Evolutionary conservation across 2,329 filamentous ascomycete species (phyloP), one percentile per base, ranked within the genome.

Genomic region (Microdochium bolleyi): DNA sequence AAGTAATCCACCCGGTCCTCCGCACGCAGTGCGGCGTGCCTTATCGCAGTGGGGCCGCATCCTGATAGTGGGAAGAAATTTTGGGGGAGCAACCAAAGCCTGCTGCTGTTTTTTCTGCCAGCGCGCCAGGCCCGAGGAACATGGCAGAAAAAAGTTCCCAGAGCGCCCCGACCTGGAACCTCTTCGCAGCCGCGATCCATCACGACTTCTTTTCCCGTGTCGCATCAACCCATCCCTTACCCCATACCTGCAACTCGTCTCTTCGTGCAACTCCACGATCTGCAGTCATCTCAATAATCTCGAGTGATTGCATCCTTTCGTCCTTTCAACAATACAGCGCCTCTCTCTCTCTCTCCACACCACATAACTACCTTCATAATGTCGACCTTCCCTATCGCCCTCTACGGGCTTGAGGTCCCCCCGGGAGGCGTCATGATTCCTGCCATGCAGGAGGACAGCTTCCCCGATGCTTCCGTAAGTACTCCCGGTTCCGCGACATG

Each of bases 361-460:
- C 46, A 54, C 52, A 38, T 51, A 54, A 54, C 49, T 50, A 53
- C 56, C 57, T 59, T 19, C 62, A 74, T 62, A 61, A 84, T 84
- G 81, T 74, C 79, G 70, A 69, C 77, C 58, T 66, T 79, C 64
- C 79, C 82, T 59, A 88, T 94, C 71, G 89, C 88, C 70, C 80
- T 97, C 69, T 99, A 94, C 70, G 91, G 92, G 73, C 87, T 96
- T 62, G 85, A 90, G 78, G 88, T 97, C 72, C 91, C 91, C 62
- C 80, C 89, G 62, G 89, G 88, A 67, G 89, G 89, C 72, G 77
- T 90, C 69, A 77, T 94, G 70, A 84, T 96, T 63, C 87, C 89
- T 60, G 90, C 89, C 54, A 77, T 84, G 58, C 79, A 85, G 58
- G 85, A 92, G 53, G 64, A 66, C 19, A 60, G 57, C 61, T 86